Conservation (phyloP, 1,139 yeast species). For the Saccharomyces hybrid region DNA sequence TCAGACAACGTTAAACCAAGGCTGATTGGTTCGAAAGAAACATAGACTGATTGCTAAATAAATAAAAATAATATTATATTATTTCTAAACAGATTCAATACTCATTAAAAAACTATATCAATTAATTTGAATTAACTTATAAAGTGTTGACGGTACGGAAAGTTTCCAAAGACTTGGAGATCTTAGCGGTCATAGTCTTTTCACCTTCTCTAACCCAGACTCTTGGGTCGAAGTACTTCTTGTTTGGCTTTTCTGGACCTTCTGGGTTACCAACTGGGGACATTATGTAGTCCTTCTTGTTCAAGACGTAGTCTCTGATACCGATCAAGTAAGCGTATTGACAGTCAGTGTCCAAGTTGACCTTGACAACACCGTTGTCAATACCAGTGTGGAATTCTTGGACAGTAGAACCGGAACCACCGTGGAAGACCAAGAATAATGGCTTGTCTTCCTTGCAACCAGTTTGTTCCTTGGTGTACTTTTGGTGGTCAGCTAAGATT, state of each 20-base stretch:
- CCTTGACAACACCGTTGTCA: slow-evolving; percentile 93
- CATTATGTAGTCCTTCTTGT: slow-evolving; percentile 89
- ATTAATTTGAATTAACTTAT: slow-evolving; percentile 28
- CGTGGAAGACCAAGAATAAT: slow-evolving; percentile 98
- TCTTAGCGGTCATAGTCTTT: slow-evolving; percentile 91
- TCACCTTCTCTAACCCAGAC: slow-evolving; percentile 99
- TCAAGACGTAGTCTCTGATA: slow-evolving; percentile 93
- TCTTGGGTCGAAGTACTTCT: slow-evolving; percentile 99
- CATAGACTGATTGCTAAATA: neutral
- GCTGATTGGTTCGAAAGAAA: neutral
- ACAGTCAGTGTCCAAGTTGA: slow-evolving; percentile 98
- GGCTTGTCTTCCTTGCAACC: slow-evolving; percentile 58
- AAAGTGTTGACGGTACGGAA: slow-evolving; percentile 75
- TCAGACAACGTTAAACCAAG: neutral
- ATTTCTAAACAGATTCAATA: slow-evolving; percentile 1
- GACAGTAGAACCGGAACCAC: slow-evolving; percentile 98
- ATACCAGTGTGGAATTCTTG: slow-evolving; percentile 89
- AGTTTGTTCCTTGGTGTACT: slow-evolving; percentile 63
- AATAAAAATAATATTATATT: neutral
- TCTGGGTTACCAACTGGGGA: slow-evolving; percentile 98
- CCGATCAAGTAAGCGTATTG: slow-evolving; percentile 96
- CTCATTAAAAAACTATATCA: slow-evolving; percentile 1
- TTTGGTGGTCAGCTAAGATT: slow-evolving; percentile 94
- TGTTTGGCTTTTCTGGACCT: slow-evolving; percentile 97
- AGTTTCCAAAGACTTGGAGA: slow-evolving; percentile 71